A percentile compares a stretch with the other conserved stretches of the same genome.
These are phyloP conservation scores for Pyrenochaeta sp. DNA, from an alignment of 2,329 filamentous ascomycete species.

Conservation along the genomic window DNA sequence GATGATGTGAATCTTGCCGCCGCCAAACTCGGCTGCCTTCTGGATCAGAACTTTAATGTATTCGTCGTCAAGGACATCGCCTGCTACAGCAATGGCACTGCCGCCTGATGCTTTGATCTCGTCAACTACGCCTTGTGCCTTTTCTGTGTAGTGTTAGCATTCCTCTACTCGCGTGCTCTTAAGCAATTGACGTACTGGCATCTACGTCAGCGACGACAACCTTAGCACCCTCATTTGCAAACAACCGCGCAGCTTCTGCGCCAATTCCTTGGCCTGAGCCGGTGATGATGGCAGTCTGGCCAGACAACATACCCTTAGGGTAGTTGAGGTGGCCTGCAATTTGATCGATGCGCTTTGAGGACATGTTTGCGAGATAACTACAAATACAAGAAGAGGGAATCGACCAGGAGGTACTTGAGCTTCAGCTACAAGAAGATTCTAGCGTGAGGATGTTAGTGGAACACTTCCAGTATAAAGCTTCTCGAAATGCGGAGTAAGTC, in stretches of 20 bases:
- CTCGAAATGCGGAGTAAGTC: slow-evolving; percentile 24
- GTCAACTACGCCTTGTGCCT: slow-evolving; percentile 72
- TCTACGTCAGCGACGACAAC: slow-evolving; percentile 88
- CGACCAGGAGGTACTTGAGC: not conserved
- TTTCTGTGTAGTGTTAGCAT: slow-evolving; percentile 59
- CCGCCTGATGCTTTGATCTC: slow-evolving; percentile 72
- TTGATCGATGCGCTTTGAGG: slow-evolving; percentile 66
- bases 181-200: slow-evolving; percentile 56
- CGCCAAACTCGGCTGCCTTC: slow-evolving; percentile 78
- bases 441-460: not conserved
- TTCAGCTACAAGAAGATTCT: not conserved
- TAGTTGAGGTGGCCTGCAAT: slow-evolving; percentile 82
- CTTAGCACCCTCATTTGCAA: slow-evolving; percentile 87
- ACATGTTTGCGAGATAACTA: slow-evolving; percentile 12
- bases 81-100: slow-evolving; percentile 74
- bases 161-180: not conserved
- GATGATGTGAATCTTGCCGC: slow-evolving; percentile 88
- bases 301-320: slow-evolving; percentile 77
- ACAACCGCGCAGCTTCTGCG: slow-evolving; percentile 80
- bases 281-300: slow-evolving; percentile 87
- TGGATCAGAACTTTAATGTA: slow-evolving; percentile 78
- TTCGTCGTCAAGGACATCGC: slow-evolving; percentile 75
- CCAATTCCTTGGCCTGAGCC: slow-evolving; percentile 88
- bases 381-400: not conserved
- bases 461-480: slow-evolving; percentile 3